Evolutionary conservation across 78 protist genomes (phyloP), one percentile per base, ranked within the genome.

Genomic region (Guillardia theta): DNA sequence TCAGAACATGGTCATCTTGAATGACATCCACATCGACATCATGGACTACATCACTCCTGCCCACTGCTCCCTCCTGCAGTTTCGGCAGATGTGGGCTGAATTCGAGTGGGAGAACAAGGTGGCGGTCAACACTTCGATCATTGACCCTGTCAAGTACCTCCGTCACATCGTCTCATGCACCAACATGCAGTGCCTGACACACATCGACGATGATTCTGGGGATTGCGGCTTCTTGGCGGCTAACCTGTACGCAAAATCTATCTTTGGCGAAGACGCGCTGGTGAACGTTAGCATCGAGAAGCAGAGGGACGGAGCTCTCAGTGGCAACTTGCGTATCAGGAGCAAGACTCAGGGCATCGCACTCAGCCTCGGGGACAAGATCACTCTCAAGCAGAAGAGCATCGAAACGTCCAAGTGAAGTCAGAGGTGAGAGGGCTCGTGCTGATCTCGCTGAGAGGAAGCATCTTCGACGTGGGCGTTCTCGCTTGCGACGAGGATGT

Each of bases 41-140:
- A 97, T 98, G 97, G 99, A 98, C 94, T 98, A 98, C 96, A 97
- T 98, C 92, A 48, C 45, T n/a, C 99, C 99, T 8, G 97, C 98
- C 0, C 10, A 48, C 77, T 97, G 98, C 95, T 33, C 97, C 5
- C 98, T 96, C 58, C 53, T 48, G 24, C 80, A 95, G 39, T 98
- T 98, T 97, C 94, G 99, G 30, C 19, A 58, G 15, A 98, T 98
- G 99, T 98, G 99, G 99, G 95, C 97, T 46, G 99, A 98, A 94
- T 98, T 98, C 50, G 99, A 98, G 93, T 98, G 99, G 99, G 99
- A 98, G 96, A 98, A 98, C 97, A 97, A 97, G 96, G 95, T 95
- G 0, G 88, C 96, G 39, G 88, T 95, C 53, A 93, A 95, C 93
- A 96, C 97, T n/a, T 76, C 78, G 54, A 94, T 96, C 64, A 90